Percentiles rank a stretch among this genome's conserved stretches.
Evolutionary conservation across 208 protist genomes (phyloP).

Genomic region (Spongospora subterranea): DNA sequence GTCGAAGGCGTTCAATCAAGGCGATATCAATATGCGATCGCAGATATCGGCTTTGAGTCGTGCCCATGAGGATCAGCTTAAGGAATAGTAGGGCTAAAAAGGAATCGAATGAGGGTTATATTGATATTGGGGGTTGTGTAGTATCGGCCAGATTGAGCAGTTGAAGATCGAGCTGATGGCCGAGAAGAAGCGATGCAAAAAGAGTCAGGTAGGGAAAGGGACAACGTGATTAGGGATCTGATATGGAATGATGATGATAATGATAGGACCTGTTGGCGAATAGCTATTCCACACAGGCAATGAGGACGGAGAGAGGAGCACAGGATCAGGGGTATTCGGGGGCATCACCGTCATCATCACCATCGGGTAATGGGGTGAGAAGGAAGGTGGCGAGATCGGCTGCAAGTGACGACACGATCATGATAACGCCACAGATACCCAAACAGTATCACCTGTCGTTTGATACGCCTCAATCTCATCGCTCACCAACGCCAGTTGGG

Average conservation of each 20-base stretch:
- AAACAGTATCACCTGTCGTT: too few species aligned
- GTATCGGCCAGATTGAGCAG: neutral
- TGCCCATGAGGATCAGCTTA: neutral
- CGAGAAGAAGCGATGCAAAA: neutral
- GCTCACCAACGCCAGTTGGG: too few species aligned
- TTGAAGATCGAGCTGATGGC: neutral
- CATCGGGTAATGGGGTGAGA: neutral
- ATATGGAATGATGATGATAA: neutral
- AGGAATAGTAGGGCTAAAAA: neutral
- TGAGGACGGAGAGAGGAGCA: neutral
- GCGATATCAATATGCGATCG: slow-evolving; percentile 11
- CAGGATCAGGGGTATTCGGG: neutral
- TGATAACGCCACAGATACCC: too few species aligned
- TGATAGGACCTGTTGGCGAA: neutral
- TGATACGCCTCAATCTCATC: too few species aligned
- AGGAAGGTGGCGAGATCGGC: too few species aligned
- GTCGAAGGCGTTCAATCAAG: neutral
- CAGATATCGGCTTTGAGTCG: neutral
- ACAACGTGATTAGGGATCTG: neutral
- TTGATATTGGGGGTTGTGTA: neutral
- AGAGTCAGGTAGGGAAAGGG: neutral
- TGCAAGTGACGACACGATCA: too few species aligned
- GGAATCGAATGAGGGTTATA: neutral
- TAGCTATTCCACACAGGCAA: neutral
- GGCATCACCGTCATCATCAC: neutral